A percentile compares a stretch with the other conserved stretches of the same genome.
These are phyloP conservation scores for Spathaspora boniae DNA, from an alignment of 805 yeast species.

Conservation along the genomic window DNA sequence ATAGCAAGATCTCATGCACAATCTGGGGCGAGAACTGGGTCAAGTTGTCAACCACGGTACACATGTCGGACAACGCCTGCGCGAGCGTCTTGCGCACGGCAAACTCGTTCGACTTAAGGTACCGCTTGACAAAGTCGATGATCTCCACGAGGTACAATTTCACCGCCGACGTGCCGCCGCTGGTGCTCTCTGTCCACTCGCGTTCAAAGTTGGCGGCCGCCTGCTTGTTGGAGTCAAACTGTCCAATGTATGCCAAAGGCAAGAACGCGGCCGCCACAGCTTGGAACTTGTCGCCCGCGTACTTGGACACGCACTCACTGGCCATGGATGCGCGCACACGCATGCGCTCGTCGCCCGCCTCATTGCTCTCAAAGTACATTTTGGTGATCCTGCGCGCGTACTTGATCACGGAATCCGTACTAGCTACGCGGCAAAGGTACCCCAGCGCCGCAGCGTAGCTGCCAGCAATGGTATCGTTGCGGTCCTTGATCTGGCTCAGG, in stretches of 20 bases:
- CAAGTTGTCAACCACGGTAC: conserved; percentile 40
- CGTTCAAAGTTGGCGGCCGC: conserved; percentile 50
- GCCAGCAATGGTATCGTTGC: conserved; percentile 67
- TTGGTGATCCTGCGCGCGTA: conserved; percentile 50
- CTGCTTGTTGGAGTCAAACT: conserved; percentile 53
- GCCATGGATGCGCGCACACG: conserved; percentile 58
- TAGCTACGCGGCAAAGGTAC: conserved; percentile 63
- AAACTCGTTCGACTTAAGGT: conserved; percentile 58
- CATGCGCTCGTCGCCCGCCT: conserved; percentile 43
- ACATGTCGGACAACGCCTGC: conserved; percentile 56
- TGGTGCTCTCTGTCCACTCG: conserved; percentile 76
- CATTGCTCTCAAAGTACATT: conserved; percentile 59
- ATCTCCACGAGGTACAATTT: conserved; percentile 71
- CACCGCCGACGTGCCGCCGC: conserved; percentile 70
- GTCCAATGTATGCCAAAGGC: conserved; percentile 78
- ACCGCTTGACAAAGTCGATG: conserved; percentile 42
- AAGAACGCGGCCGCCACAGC: conserved; percentile 59
- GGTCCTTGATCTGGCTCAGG: conserved; percentile 57
- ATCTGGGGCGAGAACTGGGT: conserved; percentile 19
- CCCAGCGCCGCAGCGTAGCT: conserved; percentile 83
- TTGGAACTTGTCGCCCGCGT: conserved; percentile 66
- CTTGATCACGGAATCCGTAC: conserved; percentile 47
- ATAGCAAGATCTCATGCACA: conserved; percentile 38
- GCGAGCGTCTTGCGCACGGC: conserved; percentile 69
- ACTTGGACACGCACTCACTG: conserved; percentile 60